phyloP scores from a whole-genome alignment of 2,329 filamentous ascomycete genomes.

The Aspergillus sp. region DNA sequence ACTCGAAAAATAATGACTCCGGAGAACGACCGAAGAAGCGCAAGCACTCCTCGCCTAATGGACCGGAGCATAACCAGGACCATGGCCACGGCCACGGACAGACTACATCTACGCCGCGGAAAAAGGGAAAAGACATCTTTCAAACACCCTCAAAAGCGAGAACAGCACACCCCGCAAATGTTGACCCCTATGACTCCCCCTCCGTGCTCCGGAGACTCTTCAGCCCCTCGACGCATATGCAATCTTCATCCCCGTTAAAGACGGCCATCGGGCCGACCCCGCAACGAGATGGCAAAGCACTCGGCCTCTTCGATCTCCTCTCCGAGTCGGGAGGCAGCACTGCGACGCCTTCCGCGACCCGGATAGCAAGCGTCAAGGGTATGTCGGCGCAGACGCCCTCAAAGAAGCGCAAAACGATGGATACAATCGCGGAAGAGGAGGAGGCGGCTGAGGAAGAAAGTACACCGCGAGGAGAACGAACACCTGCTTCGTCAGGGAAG shows the following conservation, averaged over 20 bases:
- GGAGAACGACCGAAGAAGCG: conserved; percentile 31
- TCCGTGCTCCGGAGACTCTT: conserved; percentile 38
- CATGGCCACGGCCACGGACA: background rate
- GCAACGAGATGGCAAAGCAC: conserved; percentile 48
- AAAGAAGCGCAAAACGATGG: conserved; percentile 26
- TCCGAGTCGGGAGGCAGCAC: conserved; percentile 41
- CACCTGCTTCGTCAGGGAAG: conserved; percentile 45
- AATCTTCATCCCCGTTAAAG: conserved; percentile 35
- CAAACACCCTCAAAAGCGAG: conserved; percentile 33
- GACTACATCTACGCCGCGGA: conserved; percentile 35
- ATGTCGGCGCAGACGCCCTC: conserved; percentile 40
- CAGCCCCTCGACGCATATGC: conserved; percentile 34
- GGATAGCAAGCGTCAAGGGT: conserved; percentile 26
- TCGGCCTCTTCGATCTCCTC: conserved; percentile 50
- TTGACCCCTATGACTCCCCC: conserved; percentile 49
- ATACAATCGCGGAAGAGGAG: conserved; percentile 30
- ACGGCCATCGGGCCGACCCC: conserved; percentile 49
- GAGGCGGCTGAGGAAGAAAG: conserved; percentile 26
- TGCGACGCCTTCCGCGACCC: conserved; percentile 33
- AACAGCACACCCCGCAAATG: conserved; percentile 36
- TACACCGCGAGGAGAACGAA: conserved; percentile 30
- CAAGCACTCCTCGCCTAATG: conserved; percentile 31
- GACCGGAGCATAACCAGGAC: conserved; percentile 13
- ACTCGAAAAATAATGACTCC: conserved; percentile 14
- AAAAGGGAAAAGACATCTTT: conserved; percentile 30